Conservation (phyloP, 495 filamentous ascomycete genomes). For the Daldinia decipiens region DNA sequence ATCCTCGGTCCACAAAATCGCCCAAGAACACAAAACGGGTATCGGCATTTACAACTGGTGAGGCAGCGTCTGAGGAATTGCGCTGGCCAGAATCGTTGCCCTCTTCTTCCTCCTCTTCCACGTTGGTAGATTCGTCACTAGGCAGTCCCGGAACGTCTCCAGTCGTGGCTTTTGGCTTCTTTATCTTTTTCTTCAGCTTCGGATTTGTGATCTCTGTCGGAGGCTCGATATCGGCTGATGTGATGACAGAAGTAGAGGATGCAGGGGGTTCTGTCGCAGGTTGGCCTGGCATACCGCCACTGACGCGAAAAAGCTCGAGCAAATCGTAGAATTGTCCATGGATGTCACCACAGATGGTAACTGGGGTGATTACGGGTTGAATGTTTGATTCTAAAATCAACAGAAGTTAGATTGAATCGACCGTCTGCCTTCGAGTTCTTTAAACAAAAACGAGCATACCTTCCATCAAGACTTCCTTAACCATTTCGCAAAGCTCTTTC, state of each 20-base stretch:
- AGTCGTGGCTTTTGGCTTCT: constrained; percentile 55
- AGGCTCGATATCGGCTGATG: constrained; percentile 85
- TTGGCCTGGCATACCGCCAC: constrained; percentile 92
- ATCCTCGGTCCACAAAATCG: constrained; percentile 97
- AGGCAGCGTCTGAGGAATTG: constrained; percentile 56
- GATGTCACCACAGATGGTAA: constrained; percentile 97
- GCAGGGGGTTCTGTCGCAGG: constrained; percentile 71
- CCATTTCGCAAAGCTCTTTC: constrained; percentile 98
- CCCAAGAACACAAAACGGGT: constrained; percentile 96
- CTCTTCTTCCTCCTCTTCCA: constrained; percentile 63
- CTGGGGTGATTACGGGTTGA: constrained; percentile 93
- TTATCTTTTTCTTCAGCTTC: constrained; percentile 82
- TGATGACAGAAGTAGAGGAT: constrained; percentile 73
- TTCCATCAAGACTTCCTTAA: constrained; percentile 98
- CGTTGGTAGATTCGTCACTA: constrained; percentile 54
- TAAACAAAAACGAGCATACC: constrained; percentile 60
- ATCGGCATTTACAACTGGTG: constrained; percentile 65
- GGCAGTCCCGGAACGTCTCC: constrained; percentile 39
- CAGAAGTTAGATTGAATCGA: constrained; percentile 9
- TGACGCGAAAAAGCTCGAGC: constrained; percentile 94
- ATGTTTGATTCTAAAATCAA: constrained; percentile 90
- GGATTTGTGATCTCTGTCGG: constrained; percentile 86
- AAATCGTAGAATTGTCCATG: constrained; percentile 99
- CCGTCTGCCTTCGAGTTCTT: not conserved
- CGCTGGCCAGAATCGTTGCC: constrained; percentile 52